These are phyloP conservation scores for Lodderomyces theae DNA, from an alignment of 1,139 yeast genomes.

Conservation along the genomic window DNA sequence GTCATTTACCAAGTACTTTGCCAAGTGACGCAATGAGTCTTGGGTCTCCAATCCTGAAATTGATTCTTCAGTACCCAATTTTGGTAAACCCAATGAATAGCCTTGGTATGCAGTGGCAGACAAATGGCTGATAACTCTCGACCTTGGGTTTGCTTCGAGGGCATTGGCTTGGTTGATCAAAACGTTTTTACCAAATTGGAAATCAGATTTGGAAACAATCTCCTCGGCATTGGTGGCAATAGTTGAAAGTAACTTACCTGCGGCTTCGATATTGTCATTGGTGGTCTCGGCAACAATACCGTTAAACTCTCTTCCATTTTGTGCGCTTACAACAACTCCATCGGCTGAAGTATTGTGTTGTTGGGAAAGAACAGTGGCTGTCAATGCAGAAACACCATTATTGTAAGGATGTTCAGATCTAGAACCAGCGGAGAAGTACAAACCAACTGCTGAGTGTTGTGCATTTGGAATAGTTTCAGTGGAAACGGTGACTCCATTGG, in stretches of 20 bases:
- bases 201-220: constrained; percentile 33
- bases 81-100: constrained; percentile 73
- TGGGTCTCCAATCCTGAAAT: constrained; percentile 52
- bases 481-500: constrained; percentile 72
- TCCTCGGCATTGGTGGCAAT: constrained; percentile 36
- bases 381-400: constrained; percentile 73
- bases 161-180: constrained; percentile 39
- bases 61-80: constrained; percentile 67
- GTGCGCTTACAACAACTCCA: constrained; percentile 47
- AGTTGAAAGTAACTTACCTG: constrained; percentile 37
- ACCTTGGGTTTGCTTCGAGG: constrained; percentile 45
- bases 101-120: constrained; percentile 83
- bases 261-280: constrained; percentile 41
- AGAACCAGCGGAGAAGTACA: constrained; percentile 73
- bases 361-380: constrained; percentile 48
- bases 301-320: constrained; percentile 51
- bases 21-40: constrained; percentile 58
- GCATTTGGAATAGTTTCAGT: constrained; percentile 61
- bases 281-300: constrained; percentile 53
- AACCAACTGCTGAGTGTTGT: constrained; percentile 60
- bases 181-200: constrained; percentile 34
- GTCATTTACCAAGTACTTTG: constrained; percentile 55
- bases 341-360: constrained; percentile 24
- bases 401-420: constrained; percentile 75
- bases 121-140: constrained; percentile 67